Evolutionary conservation across 306 rosid species (phyloP), one percentile per base, ranked within the genome.

Genomic region (Rosa chinensis): DNA sequence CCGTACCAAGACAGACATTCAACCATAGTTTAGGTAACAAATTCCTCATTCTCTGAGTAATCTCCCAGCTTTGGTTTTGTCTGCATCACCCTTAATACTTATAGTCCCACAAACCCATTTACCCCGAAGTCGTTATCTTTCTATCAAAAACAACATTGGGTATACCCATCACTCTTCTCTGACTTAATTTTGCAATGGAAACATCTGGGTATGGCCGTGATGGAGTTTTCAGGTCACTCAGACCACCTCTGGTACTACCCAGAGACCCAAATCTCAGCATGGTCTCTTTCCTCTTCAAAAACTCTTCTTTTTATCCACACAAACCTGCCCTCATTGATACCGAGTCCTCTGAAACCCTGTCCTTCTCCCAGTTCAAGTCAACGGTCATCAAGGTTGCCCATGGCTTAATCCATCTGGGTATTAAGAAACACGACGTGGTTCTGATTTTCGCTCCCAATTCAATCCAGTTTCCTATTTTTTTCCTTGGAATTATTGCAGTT

Each of bases 191-290:
- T 73, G 11, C 84, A 63, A 93, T 93, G 99, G 95, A 91, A 91
- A 89, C 79, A 84, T 94, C 97, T 11, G 97, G 99, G 0, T 92
- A 82, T 47, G 93, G 99, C 37, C 83, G 88, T 1, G 96, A 94
- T 49, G 94, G 96, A 53, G 84, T 89, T 47, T 92, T 81, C 87
- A 77, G 97, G 85, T 94, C 98, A 2, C 85, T 84, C 4, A 82
- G 96, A 72, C 97, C 98, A 2, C 76, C 89, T 14, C 72, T 87
- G 7, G 40, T 37, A 18, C 66, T 94, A 0, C 94, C 97, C 59
- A 77, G 52, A 0, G 83, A 89, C 13, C 85, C 86, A 2, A 84
- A 84, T 52, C 89, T 89, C 72, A 89, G 96, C 7, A 58, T 90
- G 48, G 89, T 81, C 66, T 83, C 98, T 0, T 90, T 89, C 78